Evolutionary conservation across 352 stramenopile species (phyloP).

Genomic region (Pythium coloratum): DNA sequence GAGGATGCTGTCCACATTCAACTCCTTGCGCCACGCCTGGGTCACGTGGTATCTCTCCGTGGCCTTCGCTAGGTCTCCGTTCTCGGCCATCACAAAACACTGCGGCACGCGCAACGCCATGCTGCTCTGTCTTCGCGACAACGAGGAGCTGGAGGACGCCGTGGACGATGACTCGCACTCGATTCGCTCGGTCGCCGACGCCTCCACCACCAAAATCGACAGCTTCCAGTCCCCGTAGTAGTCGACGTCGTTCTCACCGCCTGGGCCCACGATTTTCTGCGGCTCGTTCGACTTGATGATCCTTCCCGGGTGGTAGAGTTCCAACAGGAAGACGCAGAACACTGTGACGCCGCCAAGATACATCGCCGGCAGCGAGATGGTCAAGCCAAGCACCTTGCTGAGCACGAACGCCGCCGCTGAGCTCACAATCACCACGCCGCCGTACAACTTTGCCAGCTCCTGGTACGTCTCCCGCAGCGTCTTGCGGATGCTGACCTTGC

Average conservation of each 20-base stretch:
- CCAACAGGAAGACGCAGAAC: conserved; percentile 52
- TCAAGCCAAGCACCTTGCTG: conserved; percentile 48
- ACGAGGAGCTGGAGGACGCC: not conserved
- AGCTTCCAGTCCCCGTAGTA: conserved; percentile 61
- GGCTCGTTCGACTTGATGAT: conserved; percentile 43
- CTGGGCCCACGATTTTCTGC: not conserved
- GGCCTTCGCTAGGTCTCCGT: conserved; percentile 63
- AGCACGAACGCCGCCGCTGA: conserved; percentile 46
- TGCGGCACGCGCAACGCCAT: conserved; percentile 34
- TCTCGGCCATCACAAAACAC: conserved; percentile 65
- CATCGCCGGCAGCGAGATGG: conserved; percentile 54
- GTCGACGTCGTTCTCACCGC: conserved; percentile 13
- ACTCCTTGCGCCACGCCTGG: conserved; percentile 73
- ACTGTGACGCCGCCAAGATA: conserved; percentile 46
- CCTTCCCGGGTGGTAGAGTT: conserved; percentile 54
- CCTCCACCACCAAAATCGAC: conserved; percentile 55
- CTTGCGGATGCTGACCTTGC: conserved; percentile 36
- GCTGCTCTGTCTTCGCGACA: conserved; percentile 20
- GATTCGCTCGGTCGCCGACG: conserved; percentile 50
- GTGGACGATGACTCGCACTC: not conserved
- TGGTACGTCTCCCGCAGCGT: conserved; percentile 60
- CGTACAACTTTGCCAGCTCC: conserved; percentile 65
- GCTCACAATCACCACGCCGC: conserved; percentile 56
- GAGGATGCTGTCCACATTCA: conserved; percentile 72
- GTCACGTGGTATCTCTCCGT: conserved; percentile 60